Base-by-base conservation (phyloP, 179 eudicot genomes). In the Sideroxylon spinosum region DNA sequence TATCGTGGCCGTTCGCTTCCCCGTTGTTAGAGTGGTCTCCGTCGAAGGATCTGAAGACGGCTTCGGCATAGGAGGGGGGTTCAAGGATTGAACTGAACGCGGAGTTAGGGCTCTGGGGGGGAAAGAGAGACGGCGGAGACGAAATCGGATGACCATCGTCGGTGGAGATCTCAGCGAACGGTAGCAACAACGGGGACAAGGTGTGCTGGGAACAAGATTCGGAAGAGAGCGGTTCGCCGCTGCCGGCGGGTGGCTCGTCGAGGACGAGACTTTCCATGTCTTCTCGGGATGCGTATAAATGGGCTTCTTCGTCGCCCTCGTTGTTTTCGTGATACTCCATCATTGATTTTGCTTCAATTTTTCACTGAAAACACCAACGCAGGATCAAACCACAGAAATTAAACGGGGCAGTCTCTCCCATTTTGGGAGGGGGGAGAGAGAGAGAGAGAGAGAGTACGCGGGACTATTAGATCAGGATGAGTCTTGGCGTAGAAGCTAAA, bases 1-100 rank as follows among this genome's bases (percentile, higher is more conserved):
- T 78, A 76, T 89, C 89, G 46, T 78, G 84, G 50, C 89, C 86
- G 81, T 81, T 86, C 79, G 67, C 82, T 59, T 83, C 86, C 56
- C 70, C 61, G 78, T 74, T 53, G 62, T 52, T 28, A 25, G 60
- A 10, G 20, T 65, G 73, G 52, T 80, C 83, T 7, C 83, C 81
- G 55, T 90, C 97, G 80, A 93, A 95, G 32, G 98, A 95, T 78
- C 90, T 81, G 82, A 91, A 93, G 78, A 95, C 83, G 0, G 98
- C 97, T n/a, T 95, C 98, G 0, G 97, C 95, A 79, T 91, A 95
- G 28, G 98, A 95, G 0, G 98, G 97, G 32, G 98, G 98, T 3
- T 95, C 98, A 56, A 95, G 90, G 80, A 91, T 86, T 0, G 97
- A 88, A 17, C 86, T 85, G 71, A 89, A 85, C 13, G 88, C 84